Base-by-base conservation (phyloP, 2,329 filamentous ascomycete genomes). In the Ustilaginoidea virens region DNA sequence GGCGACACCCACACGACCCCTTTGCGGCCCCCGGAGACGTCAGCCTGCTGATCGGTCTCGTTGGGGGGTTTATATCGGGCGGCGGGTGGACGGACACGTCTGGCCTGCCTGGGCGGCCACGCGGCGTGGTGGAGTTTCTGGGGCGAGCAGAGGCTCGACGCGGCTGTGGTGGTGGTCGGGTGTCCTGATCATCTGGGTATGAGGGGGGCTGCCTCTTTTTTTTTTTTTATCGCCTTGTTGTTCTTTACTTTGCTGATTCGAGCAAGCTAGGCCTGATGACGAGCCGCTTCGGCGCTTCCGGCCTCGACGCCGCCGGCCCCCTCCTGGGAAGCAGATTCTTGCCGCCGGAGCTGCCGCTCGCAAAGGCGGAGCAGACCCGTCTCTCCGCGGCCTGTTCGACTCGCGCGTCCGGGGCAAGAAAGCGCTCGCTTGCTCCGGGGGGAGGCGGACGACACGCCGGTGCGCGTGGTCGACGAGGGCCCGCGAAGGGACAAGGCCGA, bases 131-230 rank as follows among this genome's bases (percentile, higher is more conserved):
- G 92, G 46, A 66, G 74, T 17, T 55, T 93, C 33, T 68, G 94
- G 25, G 67, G 72, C 21, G 86, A 96, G 35, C 70, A 75, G 12
- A 68, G 85, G 37, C 68, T 96, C 31, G 75, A 66, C n/a, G 75
- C 80, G 0, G 85, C 70, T 1, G 73, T 92, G 6, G 64, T 80
- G 3, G 66, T 93, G 15, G 80, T 96, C 30, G 90, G 87, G 1
- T 93, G 85, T 51, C 83, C 86, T 1, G 87, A 98, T 52, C 93
- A 81, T 43, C 70, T 75, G 37, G 63, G 80, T 72, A n/a, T n/a
- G n/a, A n/a, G n/a, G n/a, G n/a, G n/a, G n/a, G n/a, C n/a, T n/a
- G n/a, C 16, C 6, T 15, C 17, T 5, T 13, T 12, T 27, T 18
- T 17, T 5, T 4, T 12, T 23, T 8, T 10, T 27, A 14, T 21